phyloP scores from a whole-genome alignment of 2,329 filamentous ascomycete species.

The Neonectria faginata region DNA sequence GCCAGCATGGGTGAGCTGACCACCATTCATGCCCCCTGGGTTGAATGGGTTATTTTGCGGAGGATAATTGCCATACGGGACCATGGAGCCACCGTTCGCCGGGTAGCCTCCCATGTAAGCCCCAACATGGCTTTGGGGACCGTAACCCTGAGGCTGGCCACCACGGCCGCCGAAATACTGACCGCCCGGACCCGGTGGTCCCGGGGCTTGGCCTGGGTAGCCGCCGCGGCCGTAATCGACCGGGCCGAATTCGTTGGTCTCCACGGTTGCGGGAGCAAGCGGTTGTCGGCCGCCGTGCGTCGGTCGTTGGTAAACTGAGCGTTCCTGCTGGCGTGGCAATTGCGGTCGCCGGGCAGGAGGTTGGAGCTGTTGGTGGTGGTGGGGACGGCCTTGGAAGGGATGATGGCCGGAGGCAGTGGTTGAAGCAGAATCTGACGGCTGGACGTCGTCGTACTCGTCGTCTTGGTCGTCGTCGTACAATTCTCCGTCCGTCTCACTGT shows the following conservation, averaged over 20 bases:
- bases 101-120: conserved; percentile 56
- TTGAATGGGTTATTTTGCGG: conserved; percentile 57
- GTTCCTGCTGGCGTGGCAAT: conserved; percentile 47
- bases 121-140: conserved; percentile 60
- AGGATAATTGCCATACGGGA: conserved; percentile 57
- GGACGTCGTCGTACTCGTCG: conserved; percentile 60
- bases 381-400: conserved; percentile 42
- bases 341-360: conserved; percentile 49
- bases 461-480: conserved; percentile 51
- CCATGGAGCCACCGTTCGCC: conserved; percentile 56
- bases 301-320: conserved; percentile 38
- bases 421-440: conserved; percentile 71
- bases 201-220: conserved; percentile 38
- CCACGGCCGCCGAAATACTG: conserved; percentile 49
- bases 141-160: conserved; percentile 53
- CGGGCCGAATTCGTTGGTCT: conserved; percentile 71
- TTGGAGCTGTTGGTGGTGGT: conserved; percentile 53
- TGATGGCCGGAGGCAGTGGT: conserved; percentile 36
- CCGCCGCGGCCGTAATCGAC: conserved; percentile 53
- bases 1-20: conserved; percentile 41
- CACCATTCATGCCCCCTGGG: conserved; percentile 36
- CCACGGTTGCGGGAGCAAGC: conserved; percentile 68
- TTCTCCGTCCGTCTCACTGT: conserved; percentile 52
- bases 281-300: conserved; percentile 37
- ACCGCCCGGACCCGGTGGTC: conserved; percentile 20